phyloP scores from a whole-genome alignment of 768 basidiomycete species.

The Collybia sp. region DNA sequence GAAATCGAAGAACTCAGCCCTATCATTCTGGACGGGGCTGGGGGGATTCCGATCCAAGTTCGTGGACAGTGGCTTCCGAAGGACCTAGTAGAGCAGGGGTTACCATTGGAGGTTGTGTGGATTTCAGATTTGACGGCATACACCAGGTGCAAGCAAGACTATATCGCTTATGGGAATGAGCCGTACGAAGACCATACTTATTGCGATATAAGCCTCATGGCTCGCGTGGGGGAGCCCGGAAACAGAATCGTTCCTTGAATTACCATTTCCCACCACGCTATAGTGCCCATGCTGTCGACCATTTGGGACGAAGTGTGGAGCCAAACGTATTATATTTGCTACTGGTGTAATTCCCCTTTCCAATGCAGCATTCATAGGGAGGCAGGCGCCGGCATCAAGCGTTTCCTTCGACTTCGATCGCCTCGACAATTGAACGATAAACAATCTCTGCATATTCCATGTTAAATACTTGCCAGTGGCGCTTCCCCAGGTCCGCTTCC shows the following conservation, averaged over 20 bases:
- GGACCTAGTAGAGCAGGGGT: neutral
- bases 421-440: too few relatives aligned
- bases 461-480: too few relatives aligned
- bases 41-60: neutral
- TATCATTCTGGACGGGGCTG: neutral
- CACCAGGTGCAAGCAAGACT: neutral
- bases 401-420: too few relatives aligned
- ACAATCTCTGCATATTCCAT: too few relatives aligned
- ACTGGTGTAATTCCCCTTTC: too few relatives aligned
- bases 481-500: too few relatives aligned
- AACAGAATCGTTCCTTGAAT: neutral
- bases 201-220: conserved; percentile 16
- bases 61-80: neutral
- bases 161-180: neutral
- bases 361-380: too few relatives aligned
- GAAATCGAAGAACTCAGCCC: neutral
- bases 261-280: too few relatives aligned
- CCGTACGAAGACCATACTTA: neutral
- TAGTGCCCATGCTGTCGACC: too few relatives aligned
- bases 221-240: conserved; percentile 9
- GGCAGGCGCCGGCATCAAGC: too few relatives aligned
- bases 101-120: neutral
- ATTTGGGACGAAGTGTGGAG: too few relatives aligned
- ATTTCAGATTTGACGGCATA: neutral
- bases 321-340: too few relatives aligned